A percentile compares a stretch with the other conserved stretches of the same genome.
Conservation (phyloP, 2,329 filamentous ascomycete genomes). For the Albifimbria verrucaria region DNA sequence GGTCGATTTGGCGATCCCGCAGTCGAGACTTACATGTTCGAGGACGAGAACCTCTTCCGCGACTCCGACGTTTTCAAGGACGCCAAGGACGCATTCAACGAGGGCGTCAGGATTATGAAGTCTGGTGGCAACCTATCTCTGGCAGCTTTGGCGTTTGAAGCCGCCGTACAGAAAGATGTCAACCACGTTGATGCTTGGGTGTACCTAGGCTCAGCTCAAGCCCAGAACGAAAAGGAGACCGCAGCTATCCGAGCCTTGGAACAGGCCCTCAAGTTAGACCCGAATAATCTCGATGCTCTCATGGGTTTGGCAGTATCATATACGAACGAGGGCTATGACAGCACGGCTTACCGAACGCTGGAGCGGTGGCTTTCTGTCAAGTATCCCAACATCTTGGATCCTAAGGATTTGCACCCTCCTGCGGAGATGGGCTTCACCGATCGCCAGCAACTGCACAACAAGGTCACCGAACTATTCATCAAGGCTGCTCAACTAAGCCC, state of each 20-base stretch:
- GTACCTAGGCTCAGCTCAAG: conserved; percentile 85
- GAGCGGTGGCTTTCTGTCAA: conserved; percentile 97
- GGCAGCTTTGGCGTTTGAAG: conserved; percentile 91
- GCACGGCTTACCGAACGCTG: conserved; percentile 90
- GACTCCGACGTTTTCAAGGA: conserved; percentile 30
- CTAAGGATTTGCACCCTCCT: conserved; percentile 67
- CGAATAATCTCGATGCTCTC: conserved; percentile 80
- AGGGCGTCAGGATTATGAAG: conserved; percentile 89
- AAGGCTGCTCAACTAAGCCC: conserved; percentile 88
- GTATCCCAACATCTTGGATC: conserved; percentile 79
- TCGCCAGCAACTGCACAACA: conserved; percentile 82
- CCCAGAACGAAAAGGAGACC: conserved; percentile 97
- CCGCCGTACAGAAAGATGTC: conserved; percentile 85
- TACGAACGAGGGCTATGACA: conserved; percentile 98
- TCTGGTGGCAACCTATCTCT: conserved; percentile 92
- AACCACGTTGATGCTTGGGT: conserved; percentile 92
- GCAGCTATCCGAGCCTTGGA: conserved; percentile 93
- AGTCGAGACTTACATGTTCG: conserved; percentile 89
- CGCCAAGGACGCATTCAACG: conserved; percentile 81
- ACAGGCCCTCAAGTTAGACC: conserved; percentile 83
- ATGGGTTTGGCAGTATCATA: conserved; percentile 97
- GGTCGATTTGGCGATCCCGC: conserved; percentile 68
- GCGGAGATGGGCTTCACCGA: conserved; percentile 94
- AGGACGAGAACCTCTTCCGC: conserved; percentile 88
- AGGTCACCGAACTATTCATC: conserved; percentile 89